A percentile compares a stretch with the other conserved stretches of the same genome.
Evolutionary conservation across 176 grass and related monocot genomes (phyloP).

Genomic region (Chloris gayana): DNA sequence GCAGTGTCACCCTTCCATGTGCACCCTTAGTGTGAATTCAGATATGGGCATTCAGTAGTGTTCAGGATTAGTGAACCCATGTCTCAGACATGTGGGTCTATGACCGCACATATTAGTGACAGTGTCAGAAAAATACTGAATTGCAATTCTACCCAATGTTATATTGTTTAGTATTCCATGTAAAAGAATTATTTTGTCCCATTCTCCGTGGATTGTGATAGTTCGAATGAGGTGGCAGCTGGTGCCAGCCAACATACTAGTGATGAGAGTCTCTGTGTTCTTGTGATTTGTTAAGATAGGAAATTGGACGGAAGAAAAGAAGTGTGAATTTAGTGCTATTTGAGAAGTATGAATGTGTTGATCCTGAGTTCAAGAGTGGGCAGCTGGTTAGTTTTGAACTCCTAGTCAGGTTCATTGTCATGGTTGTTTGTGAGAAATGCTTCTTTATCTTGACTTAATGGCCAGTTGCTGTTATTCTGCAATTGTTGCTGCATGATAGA

Average conservation of each 20-base stretch:
- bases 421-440: background rate
- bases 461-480: background rate
- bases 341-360: no score
- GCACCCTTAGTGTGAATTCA: background rate
- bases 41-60: background rate
- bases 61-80: background rate
- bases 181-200: background rate
- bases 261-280: background rate
- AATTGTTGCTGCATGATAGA: background rate
- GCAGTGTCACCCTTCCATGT: background rate
- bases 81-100: background rate
- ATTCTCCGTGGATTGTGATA: background rate
- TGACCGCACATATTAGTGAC: background rate
- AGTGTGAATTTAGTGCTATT: background rate
- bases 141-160: background rate
- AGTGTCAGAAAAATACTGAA: background rate
- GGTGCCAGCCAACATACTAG: no score
- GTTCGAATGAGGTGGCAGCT: background rate
- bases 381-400: background rate
- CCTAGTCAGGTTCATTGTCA: background rate
- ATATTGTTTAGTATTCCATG: background rate
- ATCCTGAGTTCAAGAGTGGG: background rate
- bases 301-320: background rate
- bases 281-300: background rate
- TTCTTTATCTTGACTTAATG: background rate